These are phyloP conservation scores for Avena insularis DNA, from an alignment of 176 grass and related monocot species.

Conservation along the genomic window DNA sequence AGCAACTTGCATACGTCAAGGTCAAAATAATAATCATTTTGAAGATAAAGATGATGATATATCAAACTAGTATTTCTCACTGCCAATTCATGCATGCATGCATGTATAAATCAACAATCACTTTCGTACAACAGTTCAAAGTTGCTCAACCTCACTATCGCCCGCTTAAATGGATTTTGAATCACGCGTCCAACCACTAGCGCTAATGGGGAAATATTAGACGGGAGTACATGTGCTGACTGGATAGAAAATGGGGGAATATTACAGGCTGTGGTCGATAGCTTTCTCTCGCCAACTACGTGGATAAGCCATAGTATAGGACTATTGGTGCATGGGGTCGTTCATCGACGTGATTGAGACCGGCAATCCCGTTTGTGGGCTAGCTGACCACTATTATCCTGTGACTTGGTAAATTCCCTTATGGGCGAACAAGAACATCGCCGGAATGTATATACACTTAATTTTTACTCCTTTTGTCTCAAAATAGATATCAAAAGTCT, in stretches of 20 bases:
- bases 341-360: constrained; percentile 1
- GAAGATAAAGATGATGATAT: constrained; percentile 2
- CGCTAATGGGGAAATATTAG: background rate
- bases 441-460: background rate
- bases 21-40: constrained; percentile 17
- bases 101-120: background rate
- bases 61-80: background rate
- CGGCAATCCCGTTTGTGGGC: background rate
- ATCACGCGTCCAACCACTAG: background rate
- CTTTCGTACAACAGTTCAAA: constrained; percentile 19
- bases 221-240: background rate
- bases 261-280: background rate
- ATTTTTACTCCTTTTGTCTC: no score
- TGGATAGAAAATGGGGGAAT: background rate
- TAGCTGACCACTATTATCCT: background rate
- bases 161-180: constrained; percentile 23
- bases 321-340: background rate
- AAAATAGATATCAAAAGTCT: no score
- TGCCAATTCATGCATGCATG: background rate
- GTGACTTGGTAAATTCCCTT: background rate
- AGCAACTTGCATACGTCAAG: background rate
- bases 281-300: background rate
- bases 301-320: constrained; percentile 32
- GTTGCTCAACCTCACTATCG: constrained; percentile 11
- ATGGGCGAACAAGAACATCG: background rate